Base-by-base conservation (phyloP, 257 asterid species). In the Solanum sitiens region DNA sequence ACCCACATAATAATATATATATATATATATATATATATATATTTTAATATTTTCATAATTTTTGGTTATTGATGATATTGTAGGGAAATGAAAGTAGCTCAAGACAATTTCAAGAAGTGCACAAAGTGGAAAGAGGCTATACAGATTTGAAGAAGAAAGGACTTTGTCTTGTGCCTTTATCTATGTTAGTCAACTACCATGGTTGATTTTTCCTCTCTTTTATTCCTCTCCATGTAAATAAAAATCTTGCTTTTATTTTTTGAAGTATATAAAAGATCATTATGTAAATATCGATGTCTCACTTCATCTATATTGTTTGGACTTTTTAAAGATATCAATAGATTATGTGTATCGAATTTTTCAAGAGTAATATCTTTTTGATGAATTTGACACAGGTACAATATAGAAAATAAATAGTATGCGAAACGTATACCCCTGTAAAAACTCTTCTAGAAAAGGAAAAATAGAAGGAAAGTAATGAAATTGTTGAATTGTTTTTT, bases 101-200 rank as follows among this genome's bases (percentile, higher is more conserved):
- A 18, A 88, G 70, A 86, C 84, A 67, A 86, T 84, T 84, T 8
- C 79, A 84, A 63, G 86, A 89, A 39, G 68, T 32, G 47, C 77
- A 65, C 40, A 35, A 42, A 50, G 89, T 85, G 16, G 88, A 85
- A 40, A 86, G 89, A 74, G 87, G 85, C 18, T 87, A 87, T 50
- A 83, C 40, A 25, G 93, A 92, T 76, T 89, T 92, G 35, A 89
- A 90, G 92, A 93, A 90, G 74, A 93, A 88, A 71, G 96, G 96
- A 47, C 72, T 93, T 7, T 94, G 95, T 87, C 86, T 93, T 83
- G 90, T 94, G 91, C 96, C 96, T 23, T 80, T 92, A 86, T 93
- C 96, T 63, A 87, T 90, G 63, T 84, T 93, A 59, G 80, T 90
- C 27, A 83, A 92, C 72, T 90, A 92, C 80, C 56, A 89, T 9